Conservation (phyloP, 1,139 yeast genomes). For the Protomyces arabidopsidicola region DNA sequence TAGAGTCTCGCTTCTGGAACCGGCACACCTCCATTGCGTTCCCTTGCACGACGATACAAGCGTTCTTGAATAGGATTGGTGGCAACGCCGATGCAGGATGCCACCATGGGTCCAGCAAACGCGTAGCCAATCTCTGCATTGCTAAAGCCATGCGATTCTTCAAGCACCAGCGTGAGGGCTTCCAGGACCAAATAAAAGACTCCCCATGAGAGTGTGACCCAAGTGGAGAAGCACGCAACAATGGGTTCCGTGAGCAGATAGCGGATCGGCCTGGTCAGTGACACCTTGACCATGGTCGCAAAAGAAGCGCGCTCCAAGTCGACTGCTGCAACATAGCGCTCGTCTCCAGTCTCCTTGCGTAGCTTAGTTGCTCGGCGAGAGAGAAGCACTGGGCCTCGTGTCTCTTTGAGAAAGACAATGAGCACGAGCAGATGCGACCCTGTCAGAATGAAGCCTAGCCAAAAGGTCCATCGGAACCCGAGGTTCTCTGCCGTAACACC, state of each 20-base stretch:
- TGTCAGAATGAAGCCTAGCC: slow-evolving; percentile 51
- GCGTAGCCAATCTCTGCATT: slow-evolving; percentile 59
- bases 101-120: neutral
- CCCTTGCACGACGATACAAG: slow-evolving; percentile 35
- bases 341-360: slow-evolving; percentile 28
- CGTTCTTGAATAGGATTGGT: slow-evolving; percentile 41
- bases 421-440: slow-evolving; percentile 49
- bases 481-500: slow-evolving; percentile 58
- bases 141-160: slow-evolving; percentile 63
- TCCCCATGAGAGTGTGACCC: slow-evolving; percentile 55
- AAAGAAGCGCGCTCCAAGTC: slow-evolving; percentile 6
- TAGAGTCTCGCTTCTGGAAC: slow-evolving; percentile 39
- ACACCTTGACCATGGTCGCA: neutral
- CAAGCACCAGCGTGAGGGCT: slow-evolving; percentile 60
- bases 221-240: slow-evolving; percentile 35
- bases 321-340: slow-evolving; percentile 11
- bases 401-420: slow-evolving; percentile 48
- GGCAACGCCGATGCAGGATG: slow-evolving; percentile 37
- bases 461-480: slow-evolving; percentile 63
- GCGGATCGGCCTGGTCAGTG: neutral
- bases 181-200: slow-evolving; percentile 68
- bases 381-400: slow-evolving; percentile 50
- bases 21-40: slow-evolving; percentile 44
- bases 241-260: slow-evolving; percentile 5
- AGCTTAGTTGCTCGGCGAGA: slow-evolving; percentile 63